Conservation (phyloP, 768 basidiomycete genomes). For the Leccinellum albellum region DNA sequence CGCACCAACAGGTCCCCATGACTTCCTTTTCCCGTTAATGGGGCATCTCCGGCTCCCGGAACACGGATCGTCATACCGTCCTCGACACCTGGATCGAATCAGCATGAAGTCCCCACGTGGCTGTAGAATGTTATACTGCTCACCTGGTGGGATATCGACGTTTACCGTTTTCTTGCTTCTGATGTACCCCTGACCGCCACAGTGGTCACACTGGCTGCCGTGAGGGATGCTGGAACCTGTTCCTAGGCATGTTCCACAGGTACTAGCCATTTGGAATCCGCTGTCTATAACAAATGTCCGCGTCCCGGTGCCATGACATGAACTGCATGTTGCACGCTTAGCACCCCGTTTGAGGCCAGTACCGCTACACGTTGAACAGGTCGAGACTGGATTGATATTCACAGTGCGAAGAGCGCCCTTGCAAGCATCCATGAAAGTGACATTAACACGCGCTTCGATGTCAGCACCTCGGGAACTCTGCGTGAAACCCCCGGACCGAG, state of each 20-base stretch:
- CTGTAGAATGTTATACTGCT: slow-evolving; percentile 27
- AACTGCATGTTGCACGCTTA: slow-evolving; percentile 70
- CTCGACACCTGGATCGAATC: slow-evolving; percentile 66
- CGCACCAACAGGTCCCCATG: slow-evolving; percentile 86
- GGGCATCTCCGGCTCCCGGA: slow-evolving; percentile 77
- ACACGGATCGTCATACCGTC: slow-evolving; percentile 91
- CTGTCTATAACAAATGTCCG: slow-evolving; percentile 86
- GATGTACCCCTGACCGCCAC: slow-evolving; percentile 86
- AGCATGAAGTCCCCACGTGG: slow-evolving; percentile 2
- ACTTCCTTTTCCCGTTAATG: slow-evolving; percentile 72
- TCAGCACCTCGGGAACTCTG: slow-evolving; percentile 66
- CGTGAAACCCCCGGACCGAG: slow-evolving; percentile 40
- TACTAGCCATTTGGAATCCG: slow-evolving; percentile 96
- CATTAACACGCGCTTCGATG: slow-evolving; percentile 68
- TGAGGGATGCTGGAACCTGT: slow-evolving; percentile 77
- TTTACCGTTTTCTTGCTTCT: slow-evolving; percentile 72
- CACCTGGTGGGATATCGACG: slow-evolving; percentile 83
- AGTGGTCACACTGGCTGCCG: slow-evolving; percentile 71
- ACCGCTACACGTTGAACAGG: slow-evolving; percentile 83
- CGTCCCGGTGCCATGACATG: slow-evolving; percentile 84
- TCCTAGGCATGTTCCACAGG: slow-evolving; percentile 80
- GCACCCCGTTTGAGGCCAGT: slow-evolving; percentile 84
- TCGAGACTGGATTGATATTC: slow-evolving; percentile 72
- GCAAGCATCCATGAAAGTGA: slow-evolving; percentile 93
- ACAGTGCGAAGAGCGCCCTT: slow-evolving; percentile 79